Evolutionary conservation across 176 grass and related monocot genomes (phyloP), one percentile per base, ranked within the genome.

Genomic region (Oryza glaberrima): DNA sequence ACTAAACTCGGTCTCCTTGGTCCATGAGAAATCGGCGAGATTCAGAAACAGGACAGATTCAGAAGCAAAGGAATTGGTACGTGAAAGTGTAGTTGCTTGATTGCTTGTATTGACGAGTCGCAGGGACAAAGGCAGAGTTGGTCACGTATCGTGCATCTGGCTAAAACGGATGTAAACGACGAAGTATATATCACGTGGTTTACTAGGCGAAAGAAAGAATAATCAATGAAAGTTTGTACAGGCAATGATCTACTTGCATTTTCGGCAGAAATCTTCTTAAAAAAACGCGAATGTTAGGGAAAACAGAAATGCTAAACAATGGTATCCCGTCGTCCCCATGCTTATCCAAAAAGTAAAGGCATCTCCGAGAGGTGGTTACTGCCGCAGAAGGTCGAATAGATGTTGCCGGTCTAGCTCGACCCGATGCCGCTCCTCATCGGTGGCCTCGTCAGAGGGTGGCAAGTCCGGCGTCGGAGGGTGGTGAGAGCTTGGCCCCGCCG

Each of bases 361-460:
- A 26, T 51, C 36, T 45, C 66, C 58, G 82, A 64, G 78, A 91
- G 76, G 75, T 85, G 90, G 84, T 88, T 90, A 86, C 88, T 84
- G 70, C 86, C 86, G 82, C 91, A 85, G 88, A 83, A 87, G 82
- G 93, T 86, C 4, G 93, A 90, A 20, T 77, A 85, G 47, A 91
- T 84, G 78, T 87, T 85, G 52, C 73, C 77, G 15, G 84, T 60
- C 87, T 84, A 85, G 67, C 77, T 82, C 28, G 85, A 80, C 52
- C 79, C 63, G 66, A 77, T 47, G 45, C 77, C 78, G 78, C 82
- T 94, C 80, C 69, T 68, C 77, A 83, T 64, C 60, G 79, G 45
- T 72, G 80, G 75, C 17, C 38, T 34, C 63, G 48, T 26, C 26
- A 26, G 46, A 73, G 43, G 43, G 82, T 16, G 68, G 10, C 28